Evolutionary conservation across 192 early-diverging fungal genomes (phyloP), one percentile per base, ranked within the genome.

Genomic region (Geranomyces michiganensis): DNA sequence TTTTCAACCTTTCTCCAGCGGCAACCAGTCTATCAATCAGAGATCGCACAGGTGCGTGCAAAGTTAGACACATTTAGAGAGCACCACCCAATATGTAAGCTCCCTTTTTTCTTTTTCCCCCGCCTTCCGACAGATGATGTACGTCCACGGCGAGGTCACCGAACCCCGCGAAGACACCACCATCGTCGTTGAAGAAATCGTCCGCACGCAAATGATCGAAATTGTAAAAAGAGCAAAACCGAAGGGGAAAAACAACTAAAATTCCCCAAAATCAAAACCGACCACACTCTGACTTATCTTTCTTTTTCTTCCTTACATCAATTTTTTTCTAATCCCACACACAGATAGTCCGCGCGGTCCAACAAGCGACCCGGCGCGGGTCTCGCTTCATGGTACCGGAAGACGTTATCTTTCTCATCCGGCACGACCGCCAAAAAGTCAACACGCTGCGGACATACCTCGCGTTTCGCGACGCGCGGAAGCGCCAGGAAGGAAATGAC

Each of bases 381-480:
- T 94, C 95, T 9, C 81, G 92, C 32, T 92, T 88, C 60, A 84
- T 95, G 72, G 82, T 84, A 8, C 83, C 92, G 24, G 96, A 99
- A 71, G 97, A 99, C 77, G 79, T 98, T 36, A 96, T 99, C 29
- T 99, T 98, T 76, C 84, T 99, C 26, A 94, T 97, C 71, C 90
- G 96, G 6, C 93, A 97, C 80, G 97, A 99, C 75, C 87, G 92
- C 27, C 89, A 88, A 60, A 97, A 97, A 76, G 93, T 96, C 17
- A 92, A 95, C 74, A 90, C 95, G 0, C 83, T 99, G 55, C 80
- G 91, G 26, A 90, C 92, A 45, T 99, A 92, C 77, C 83, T 99
- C 27, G 91, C 89, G 56, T 98, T 94, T 93, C 97, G 95, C 76
- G 96, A 99, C 73, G 94, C 96, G 31, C 97, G 95, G 79, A 94